phyloP scores from a whole-genome alignment of 768 basidiomycete genomes.

The Amanita muscaria region DNA sequence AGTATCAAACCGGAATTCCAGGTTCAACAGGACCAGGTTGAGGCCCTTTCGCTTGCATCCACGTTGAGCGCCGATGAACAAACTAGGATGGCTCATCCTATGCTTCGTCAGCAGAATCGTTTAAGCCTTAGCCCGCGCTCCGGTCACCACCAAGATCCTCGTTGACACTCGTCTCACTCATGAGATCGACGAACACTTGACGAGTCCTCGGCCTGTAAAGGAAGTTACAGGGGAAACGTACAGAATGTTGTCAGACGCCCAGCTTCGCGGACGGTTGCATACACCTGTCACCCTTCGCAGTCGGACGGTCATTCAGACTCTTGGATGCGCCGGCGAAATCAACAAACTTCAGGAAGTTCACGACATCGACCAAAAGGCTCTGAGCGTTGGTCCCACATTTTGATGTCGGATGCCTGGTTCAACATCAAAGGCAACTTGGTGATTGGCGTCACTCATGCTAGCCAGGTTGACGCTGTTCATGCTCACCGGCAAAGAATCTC shows the following conservation, averaged over 20 bases:
- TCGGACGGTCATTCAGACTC: slow-evolving; percentile 58
- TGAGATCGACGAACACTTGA: background rate
- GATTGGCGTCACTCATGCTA: slow-evolving; percentile 72
- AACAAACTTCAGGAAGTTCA: slow-evolving; percentile 62
- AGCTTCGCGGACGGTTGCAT: slow-evolving; percentile 49
- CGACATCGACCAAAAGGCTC: slow-evolving; percentile 50
- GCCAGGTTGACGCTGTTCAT: slow-evolving; percentile 72
- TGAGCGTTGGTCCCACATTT: slow-evolving; percentile 30
- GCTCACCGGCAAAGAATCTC: slow-evolving; percentile 73
- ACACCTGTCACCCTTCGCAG: slow-evolving; percentile 35
- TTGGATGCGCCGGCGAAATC: slow-evolving; percentile 56
- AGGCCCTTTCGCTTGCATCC: background rate
- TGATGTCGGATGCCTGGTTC: slow-evolving; percentile 55
- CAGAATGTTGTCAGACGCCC: slow-evolving; percentile 35
- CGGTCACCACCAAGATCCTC: slow-evolving; percentile 20
- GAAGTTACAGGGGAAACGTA: slow-evolving; percentile 35
- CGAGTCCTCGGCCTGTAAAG: slow-evolving; percentile 8
- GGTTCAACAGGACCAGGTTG: too few species aligned
- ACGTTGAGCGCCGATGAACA: background rate
- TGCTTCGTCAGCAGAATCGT: background rate
- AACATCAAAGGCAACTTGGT: slow-evolving; percentile 85
- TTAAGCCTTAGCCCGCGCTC: background rate
- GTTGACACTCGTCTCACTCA: background rate
- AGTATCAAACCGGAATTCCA: slow-evolving; percentile 7
- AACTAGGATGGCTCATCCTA: background rate